Base-by-base conservation (phyloP, 2,329 filamentous ascomycete species). In the Zymoseptoria tritici region DNA sequence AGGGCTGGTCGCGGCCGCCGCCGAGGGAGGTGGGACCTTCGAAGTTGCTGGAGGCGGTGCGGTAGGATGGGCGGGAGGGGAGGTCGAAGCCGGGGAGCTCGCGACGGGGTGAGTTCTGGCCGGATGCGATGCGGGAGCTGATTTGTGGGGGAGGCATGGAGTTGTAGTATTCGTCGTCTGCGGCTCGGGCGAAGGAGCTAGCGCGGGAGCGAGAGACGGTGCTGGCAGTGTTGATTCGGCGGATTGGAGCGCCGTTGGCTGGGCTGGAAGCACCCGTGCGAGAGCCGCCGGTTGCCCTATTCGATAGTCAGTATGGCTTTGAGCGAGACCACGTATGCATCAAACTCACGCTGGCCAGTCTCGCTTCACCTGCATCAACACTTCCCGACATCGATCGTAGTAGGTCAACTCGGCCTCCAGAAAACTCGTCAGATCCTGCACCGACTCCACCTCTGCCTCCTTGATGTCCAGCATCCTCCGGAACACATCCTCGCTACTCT, bases 401-500 rank as follows among this genome's bases (percentile, higher is more conserved):
- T 94, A 97, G 64, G 89, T 87, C 60, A 97, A 81, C 77, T 97
- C 89, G 49, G 90, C 88, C 62, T 97, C 92, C 56, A 97, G 78
- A 73, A 97, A 95, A 19, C 84, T 79, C 3, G 85, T 86, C 59
- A 97, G 79, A 70, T 96, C 91, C 54, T 83, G 81, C 50, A 96
- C 84, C 70, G 87, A 91, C 64, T 97, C 93, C 51, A 80, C 81
- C 75, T 97, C 93, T 21, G 90, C 84, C 69, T 97, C 92, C 77
- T 94, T 93, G 77, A 97, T 95, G 71, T 97, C 93, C 75, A 95
- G 85, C 94, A 97, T 97, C 58, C 93, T 84, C 61, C 93, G 85
- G 68, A 87, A 83, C 57, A 97, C 92, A 69, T 97, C 93, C 71
- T 97, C 93, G 71, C 84, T 94, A 16, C 90, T 88, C 78, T 97